These are phyloP conservation scores for Hsuehochloa calcarea DNA, from an alignment of 176 grass and related monocot species.

Conservation along the genomic window DNA sequence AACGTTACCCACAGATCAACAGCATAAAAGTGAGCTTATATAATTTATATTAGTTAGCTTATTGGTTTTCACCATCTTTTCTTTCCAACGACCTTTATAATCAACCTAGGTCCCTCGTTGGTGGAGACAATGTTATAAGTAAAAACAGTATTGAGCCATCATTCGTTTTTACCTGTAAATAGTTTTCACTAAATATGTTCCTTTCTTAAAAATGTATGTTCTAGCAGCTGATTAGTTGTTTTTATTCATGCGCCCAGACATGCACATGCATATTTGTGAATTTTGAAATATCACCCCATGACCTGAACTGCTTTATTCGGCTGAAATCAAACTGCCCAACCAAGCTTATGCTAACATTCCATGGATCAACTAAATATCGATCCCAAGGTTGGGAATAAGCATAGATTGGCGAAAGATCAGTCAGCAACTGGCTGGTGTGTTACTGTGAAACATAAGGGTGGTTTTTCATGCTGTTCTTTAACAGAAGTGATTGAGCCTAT, in stretches of 20 bases:
- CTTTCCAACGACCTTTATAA: neutral
- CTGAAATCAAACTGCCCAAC: conserved; percentile 1
- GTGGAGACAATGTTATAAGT: neutral
- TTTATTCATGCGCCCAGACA: neutral
- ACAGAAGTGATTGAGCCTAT: neutral
- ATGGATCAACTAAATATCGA: neutral
- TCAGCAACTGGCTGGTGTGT: neutral
- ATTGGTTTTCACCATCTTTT: neutral
- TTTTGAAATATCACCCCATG: conserved; percentile 10
- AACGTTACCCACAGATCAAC: neutral
- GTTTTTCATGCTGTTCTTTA: neutral
- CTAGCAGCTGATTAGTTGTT: neutral
- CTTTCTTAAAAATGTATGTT: neutral
- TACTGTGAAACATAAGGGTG: neutral
- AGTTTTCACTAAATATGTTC: neutral
- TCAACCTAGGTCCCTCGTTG: neutral
- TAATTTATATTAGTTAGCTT: neutral
- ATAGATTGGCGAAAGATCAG: neutral
- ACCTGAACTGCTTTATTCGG: neutral
- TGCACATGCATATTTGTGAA: neutral
- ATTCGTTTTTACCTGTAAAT: neutral
- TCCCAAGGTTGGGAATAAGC: neutral
- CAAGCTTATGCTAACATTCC: conserved; percentile 20
- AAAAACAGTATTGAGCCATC: neutral
- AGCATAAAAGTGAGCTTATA: neutral